phyloP scores from a whole-genome alignment of 169 alveolate species.

The Plasmodium vivax region DNA sequence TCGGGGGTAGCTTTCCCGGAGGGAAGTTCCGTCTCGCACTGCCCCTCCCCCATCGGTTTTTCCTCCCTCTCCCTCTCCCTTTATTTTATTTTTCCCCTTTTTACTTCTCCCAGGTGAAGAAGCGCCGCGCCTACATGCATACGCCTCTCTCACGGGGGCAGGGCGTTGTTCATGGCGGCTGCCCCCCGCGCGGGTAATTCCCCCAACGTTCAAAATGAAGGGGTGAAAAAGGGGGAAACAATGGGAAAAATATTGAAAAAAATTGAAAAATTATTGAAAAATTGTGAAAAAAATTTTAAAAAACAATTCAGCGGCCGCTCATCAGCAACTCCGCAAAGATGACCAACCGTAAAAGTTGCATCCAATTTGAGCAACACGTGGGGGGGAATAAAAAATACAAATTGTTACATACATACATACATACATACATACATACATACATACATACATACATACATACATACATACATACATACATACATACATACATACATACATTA shows the following conservation, averaged over 20 bases:
- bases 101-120: not conserved
- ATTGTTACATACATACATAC: not conserved
- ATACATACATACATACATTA: not conserved
- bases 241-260: not conserved
- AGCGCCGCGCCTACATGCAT: not conserved
- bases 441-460: too few species aligned
- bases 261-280: not conserved
- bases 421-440: too few species aligned
- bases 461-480: not conserved
- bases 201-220: not conserved
- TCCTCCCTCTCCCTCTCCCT: not conserved
- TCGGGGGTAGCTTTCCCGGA: not conserved
- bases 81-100: not conserved
- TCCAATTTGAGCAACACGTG: not conserved
- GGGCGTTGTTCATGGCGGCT: not conserved
- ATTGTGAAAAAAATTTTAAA: not conserved
- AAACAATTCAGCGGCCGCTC: not conserved
- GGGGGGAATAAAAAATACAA: not conserved
- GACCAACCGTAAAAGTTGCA: not conserved
- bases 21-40: not conserved
- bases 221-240: not conserved
- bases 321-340: not conserved
- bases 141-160: not conserved
- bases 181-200: not conserved
- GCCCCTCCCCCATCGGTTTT: not conserved